Evolutionary conservation across 169 alveolate species (phyloP).

Genomic region (Cryptosporidium muris): DNA sequence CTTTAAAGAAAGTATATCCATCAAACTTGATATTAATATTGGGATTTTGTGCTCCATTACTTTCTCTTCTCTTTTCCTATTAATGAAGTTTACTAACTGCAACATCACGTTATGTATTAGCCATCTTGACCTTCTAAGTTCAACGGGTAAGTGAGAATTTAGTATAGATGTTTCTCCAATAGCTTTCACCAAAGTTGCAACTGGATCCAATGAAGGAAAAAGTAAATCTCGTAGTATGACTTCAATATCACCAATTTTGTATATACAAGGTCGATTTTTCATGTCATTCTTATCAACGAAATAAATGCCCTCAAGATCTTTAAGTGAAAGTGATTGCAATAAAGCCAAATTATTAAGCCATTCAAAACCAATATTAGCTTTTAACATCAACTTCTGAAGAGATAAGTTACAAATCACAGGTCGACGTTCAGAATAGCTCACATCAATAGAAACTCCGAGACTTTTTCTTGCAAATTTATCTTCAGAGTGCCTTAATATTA

Average conservation of each 20-base stretch:
- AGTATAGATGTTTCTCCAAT: slow-evolving; percentile 4
- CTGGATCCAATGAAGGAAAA: slow-evolving; percentile 38
- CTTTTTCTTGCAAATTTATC: background rate
- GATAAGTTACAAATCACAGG: slow-evolving; percentile 50
- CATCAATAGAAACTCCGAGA: background rate
- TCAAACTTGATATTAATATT: slow-evolving; percentile 1
- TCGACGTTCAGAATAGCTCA: background rate
- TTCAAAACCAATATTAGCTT: background rate
- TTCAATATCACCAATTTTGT: slow-evolving; percentile 14
- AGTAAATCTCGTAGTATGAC: slow-evolving; percentile 13
- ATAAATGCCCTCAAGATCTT: slow-evolving; percentile 3
- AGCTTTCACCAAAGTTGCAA: slow-evolving; percentile 6
- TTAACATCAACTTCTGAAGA: background rate
- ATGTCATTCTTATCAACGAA: background rate
- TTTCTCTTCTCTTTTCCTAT: background rate
- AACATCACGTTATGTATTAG: background rate
- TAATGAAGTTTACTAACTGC: background rate
- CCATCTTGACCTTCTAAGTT: slow-evolving; percentile 55
- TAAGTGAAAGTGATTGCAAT: background rate
- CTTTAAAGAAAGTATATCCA: background rate
- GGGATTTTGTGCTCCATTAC: slow-evolving; percentile 5
- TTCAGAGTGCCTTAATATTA: background rate
- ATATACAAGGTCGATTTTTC: background rate
- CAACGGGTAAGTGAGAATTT: slow-evolving; percentile 26
- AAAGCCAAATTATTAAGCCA: background rate